phyloP scores from a whole-genome alignment of 768 basidiomycete genomes.

The Collybiopsis confluens region DNA sequence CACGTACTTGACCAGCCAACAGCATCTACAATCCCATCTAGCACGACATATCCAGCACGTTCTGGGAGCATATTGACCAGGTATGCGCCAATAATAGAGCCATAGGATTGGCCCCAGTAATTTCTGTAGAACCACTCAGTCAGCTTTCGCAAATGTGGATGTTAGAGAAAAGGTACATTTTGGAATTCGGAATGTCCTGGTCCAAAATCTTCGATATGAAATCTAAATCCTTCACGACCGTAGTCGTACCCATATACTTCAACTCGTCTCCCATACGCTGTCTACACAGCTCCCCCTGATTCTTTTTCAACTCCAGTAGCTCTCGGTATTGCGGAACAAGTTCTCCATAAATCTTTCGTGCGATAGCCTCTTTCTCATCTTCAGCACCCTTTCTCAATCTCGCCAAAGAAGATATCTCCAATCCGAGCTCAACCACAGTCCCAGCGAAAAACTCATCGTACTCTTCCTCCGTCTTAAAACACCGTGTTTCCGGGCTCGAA shows the following conservation, averaged over 20 bases:
- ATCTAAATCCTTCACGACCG: slow-evolving; percentile 17
- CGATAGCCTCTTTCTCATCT: too few relatives aligned
- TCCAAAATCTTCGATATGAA: slow-evolving; percentile 18
- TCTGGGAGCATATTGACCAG: slow-evolving; percentile 20
- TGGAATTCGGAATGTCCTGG: slow-evolving; percentile 9
- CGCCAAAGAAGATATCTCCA: slow-evolving; percentile 11
- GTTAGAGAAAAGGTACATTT: slow-evolving; percentile 13
- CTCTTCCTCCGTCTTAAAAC: slow-evolving; percentile 11
- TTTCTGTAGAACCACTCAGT: slow-evolving; percentile 8
- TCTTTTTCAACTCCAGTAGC: slow-evolving; percentile 16
- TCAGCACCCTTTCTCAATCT: slow-evolving; percentile 5
- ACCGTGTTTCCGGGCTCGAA: slow-evolving; percentile 16
- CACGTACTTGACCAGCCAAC: slow-evolving; percentile 17
- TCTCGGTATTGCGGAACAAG: slow-evolving; percentile 13
- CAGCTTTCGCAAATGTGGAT: background rate
- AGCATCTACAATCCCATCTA: slow-evolving; percentile 19
- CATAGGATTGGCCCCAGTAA: slow-evolving; percentile 19
- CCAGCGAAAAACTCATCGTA: slow-evolving; percentile 13
- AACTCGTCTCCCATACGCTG: slow-evolving; percentile 17
- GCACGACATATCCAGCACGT: slow-evolving; percentile 15
- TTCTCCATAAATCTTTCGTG: slow-evolving; percentile 7
- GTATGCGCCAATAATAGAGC: slow-evolving; percentile 19
- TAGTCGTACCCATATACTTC: slow-evolving; percentile 17
- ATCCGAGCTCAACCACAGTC: slow-evolving; percentile 16
- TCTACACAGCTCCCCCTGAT: slow-evolving; percentile 13